These are phyloP conservation scores for Przewalskia tangutica DNA, from an alignment of 257 asterid species.

Conservation along the genomic window DNA sequence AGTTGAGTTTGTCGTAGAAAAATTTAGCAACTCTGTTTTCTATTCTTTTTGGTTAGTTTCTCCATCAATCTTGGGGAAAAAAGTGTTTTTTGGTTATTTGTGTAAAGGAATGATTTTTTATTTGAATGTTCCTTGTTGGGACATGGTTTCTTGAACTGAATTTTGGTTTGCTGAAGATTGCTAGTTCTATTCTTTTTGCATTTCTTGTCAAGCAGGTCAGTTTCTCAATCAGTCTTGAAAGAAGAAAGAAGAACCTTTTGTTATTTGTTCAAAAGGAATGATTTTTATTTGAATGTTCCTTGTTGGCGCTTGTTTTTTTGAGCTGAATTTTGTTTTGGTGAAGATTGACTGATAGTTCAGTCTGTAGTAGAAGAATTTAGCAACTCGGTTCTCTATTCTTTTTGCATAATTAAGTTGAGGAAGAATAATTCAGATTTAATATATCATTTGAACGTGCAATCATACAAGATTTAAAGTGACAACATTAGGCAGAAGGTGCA, in stretches of 20 bases:
- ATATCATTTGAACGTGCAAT: background rate
- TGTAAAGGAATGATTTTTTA: background rate
- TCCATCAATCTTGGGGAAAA: too few relatives aligned
- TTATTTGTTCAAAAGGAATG: background rate
- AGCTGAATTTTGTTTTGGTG: background rate
- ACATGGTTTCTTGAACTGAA: background rate
- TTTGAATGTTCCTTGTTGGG: background rate
- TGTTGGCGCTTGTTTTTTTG: background rate
- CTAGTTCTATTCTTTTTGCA: too few relatives aligned
- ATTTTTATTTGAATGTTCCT: background rate
- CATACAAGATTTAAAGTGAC: background rate
- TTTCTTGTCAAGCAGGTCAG: too few relatives aligned
- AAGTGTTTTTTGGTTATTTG: background rate
- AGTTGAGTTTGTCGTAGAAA: too few relatives aligned
- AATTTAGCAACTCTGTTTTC: too few relatives aligned
- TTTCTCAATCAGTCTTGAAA: background rate
- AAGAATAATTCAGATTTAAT: background rate
- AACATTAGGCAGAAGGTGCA: background rate
- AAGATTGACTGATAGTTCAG: background rate
- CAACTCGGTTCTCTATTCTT: background rate
- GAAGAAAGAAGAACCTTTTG: background rate
- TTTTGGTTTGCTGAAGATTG: background rate
- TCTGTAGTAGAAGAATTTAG: background rate
- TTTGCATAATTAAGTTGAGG: background rate
- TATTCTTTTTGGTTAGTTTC: too few relatives aligned